Evolutionary conservation across 2,329 filamentous ascomycete genomes (phyloP), one percentile per base, ranked within the genome.

Genomic region (Dryadomyces sulphureus): DNA sequence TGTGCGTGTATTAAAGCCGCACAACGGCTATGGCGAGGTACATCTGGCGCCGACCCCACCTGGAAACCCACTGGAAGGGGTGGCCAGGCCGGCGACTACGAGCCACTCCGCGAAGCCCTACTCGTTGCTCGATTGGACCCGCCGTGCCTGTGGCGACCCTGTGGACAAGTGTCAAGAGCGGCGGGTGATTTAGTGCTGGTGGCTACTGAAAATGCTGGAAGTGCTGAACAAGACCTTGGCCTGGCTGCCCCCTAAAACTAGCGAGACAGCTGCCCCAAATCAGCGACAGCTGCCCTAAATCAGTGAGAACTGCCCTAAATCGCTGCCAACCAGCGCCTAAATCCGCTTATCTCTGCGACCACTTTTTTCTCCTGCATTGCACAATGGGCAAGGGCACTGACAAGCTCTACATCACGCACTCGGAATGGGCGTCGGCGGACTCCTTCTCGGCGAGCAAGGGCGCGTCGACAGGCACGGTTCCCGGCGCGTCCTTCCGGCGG

Each of bases 391-490:
- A 70, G 65, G 68, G 67, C 49, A 75, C 72, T 22, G 72, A 76
- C 57, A 76, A 76, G 55, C 65, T 77, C 47, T 70, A 72, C 56
- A 98, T 98, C 59, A 98, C 92, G 46, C 93, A 98, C 67, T 93
- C 86, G 36, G 92, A 98, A 71, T 98, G 92, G 92, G 81, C 87
- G 7, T 94, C 88, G 6, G 79, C 82, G 41, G 89, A 95, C 63
- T 80, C 86, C 49, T 95, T 85, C 65, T 84, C 84, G 27, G 87
- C 88, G 54, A 89, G 80, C 60, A 81, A 82, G 47, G 80, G 79
- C 43, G 61, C 73, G 59, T 46, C 42, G 14, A 48, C 35, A 20
- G 60, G 79, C 65, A 63, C 72, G 57, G 53, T 67, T 9, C 38
- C 45, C 4, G 56, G 53, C 43, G 45, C 52, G 41, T 64, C 67